Conservation (phyloP, 23 red algal species). For the Agarophyton chilense region DNA sequence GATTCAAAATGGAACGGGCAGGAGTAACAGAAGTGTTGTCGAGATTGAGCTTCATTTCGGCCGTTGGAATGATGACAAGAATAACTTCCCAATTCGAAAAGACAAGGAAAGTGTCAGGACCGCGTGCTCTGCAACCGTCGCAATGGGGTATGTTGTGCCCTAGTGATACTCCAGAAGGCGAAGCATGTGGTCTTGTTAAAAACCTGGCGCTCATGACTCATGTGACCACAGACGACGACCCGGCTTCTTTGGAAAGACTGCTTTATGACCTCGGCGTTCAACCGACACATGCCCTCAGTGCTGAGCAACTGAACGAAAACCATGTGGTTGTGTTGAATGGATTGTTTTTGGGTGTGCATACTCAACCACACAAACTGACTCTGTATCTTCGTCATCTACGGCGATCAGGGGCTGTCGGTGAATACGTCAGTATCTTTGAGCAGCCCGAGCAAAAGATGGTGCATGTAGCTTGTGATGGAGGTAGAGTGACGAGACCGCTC, state of each 20-base stretch:
- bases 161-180: conserved; percentile 97
- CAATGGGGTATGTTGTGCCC: conserved; percentile 99
- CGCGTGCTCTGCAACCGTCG: conserved; percentile 91
- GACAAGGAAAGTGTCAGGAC: conserved; percentile 97
- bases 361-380: conserved; percentile 63
- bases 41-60: conserved; percentile 90
- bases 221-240: conserved; percentile 91
- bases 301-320: conserved; percentile 69
- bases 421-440: conserved; percentile 90
- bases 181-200: conserved; percentile 98
- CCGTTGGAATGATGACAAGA: conserved; percentile 98
- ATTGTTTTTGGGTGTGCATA: conserved; percentile 90
- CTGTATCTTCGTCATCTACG: conserved; percentile 61
- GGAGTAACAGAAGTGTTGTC: conserved; percentile 97
- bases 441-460: conserved; percentile 66
- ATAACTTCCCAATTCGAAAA: conserved; percentile 99
- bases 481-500: conserved; percentile 91
- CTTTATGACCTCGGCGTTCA: conserved; percentile 87
- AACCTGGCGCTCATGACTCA: conserved; percentile 96
- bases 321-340: conserved; percentile 90
- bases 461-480: conserved; percentile 90
- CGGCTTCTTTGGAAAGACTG: conserved; percentile 77
- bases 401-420: conserved; percentile 77
- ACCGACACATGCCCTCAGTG: conserved; percentile 55
- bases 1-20: conserved; percentile 95